Percentiles rank a stretch among this genome's conserved stretches.
Evolutionary conservation across 192 early-diverging fungal species (phyloP).

Genomic region (Fimicolochytrium jonesii): DNA sequence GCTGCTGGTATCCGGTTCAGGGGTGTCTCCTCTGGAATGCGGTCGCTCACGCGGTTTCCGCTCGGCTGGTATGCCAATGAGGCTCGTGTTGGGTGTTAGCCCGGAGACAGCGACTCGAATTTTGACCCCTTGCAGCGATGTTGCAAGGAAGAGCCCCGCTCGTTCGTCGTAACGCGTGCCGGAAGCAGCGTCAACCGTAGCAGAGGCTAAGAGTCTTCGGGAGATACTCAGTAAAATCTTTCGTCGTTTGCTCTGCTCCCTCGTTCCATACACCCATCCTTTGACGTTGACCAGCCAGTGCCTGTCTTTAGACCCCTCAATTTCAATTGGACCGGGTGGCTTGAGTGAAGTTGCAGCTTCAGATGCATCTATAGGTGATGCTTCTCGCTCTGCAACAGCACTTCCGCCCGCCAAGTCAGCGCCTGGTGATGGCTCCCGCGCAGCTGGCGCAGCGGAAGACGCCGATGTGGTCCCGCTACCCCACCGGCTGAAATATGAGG

Average conservation of each 20-base stretch:
- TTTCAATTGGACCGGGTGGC: slow-evolving; percentile 1
- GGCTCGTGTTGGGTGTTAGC: slow-evolving; percentile 28
- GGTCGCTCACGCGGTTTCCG: slow-evolving; percentile 2
- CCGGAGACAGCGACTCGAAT: slow-evolving; percentile 49
- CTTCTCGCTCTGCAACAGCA: not conserved
- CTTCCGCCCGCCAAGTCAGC: slow-evolving; percentile 1
- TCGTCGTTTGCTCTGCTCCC: not conserved
- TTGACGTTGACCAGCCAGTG: slow-evolving; percentile 26
- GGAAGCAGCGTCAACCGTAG: not conserved
- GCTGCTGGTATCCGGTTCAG: not conserved
- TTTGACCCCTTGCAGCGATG: slow-evolving; percentile 2
- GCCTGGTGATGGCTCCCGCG: not conserved
- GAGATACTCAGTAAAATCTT: slow-evolving; percentile 24
- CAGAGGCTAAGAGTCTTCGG: slow-evolving; percentile 10
- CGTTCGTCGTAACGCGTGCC: slow-evolving; percentile 28
- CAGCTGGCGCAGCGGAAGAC: not conserved
- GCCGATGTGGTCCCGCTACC: not conserved
- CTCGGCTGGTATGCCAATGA: slow-evolving; percentile 4
- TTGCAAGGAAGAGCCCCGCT: slow-evolving; percentile 28
- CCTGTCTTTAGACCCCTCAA: not conserved
- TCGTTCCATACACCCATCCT: slow-evolving; percentile 31
- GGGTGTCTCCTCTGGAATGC: slow-evolving; percentile 20
- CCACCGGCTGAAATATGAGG: slow-evolving; percentile 3
- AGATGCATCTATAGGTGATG: not conserved
- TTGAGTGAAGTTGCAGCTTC: no score